Conservation (phyloP, 176 grass and related monocot species). For the Miscanthus lutarioriparius region DNA sequence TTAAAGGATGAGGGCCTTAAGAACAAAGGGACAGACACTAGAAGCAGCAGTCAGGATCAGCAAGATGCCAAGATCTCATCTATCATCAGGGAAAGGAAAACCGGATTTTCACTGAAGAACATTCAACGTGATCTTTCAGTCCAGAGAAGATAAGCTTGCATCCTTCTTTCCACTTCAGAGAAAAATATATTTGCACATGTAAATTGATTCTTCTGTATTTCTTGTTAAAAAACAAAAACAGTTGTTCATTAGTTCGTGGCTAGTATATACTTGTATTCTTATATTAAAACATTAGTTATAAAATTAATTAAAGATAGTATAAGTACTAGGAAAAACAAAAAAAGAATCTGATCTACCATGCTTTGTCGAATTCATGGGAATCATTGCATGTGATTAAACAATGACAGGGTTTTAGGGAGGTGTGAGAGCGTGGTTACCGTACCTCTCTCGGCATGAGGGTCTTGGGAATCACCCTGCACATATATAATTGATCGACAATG, state of each 20-base stretch:
- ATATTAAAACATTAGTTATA: neutral
- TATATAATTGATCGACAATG: constrained; percentile 32
- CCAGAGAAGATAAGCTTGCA: constrained; percentile 33
- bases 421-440: constrained; percentile 31
- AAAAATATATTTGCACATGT: neutral
- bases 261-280: neutral
- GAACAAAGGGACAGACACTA: constrained; percentile 38
- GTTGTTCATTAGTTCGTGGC: neutral
- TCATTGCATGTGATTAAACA: constrained; percentile 46
- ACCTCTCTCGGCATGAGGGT: constrained; percentile 75
- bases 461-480: constrained; percentile 74
- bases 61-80: constrained; percentile 46
- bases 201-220: neutral
- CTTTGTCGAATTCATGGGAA: constrained; percentile 36
- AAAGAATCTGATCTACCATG: constrained; percentile 33
- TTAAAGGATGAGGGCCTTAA: constrained; percentile 33
- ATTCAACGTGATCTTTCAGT: constrained; percentile 32
- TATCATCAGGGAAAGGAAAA: constrained; percentile 14
- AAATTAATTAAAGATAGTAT: neutral
- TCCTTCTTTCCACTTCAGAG: constrained; percentile 30
- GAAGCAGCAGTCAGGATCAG: constrained; percentile 49
- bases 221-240: neutral
- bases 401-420: constrained; percentile 35
- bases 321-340: neutral
- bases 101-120: constrained; percentile 40